phyloP scores from a whole-genome alignment of 371 early-diverging fungal genomes.

The Fennellomyces sp. region DNA sequence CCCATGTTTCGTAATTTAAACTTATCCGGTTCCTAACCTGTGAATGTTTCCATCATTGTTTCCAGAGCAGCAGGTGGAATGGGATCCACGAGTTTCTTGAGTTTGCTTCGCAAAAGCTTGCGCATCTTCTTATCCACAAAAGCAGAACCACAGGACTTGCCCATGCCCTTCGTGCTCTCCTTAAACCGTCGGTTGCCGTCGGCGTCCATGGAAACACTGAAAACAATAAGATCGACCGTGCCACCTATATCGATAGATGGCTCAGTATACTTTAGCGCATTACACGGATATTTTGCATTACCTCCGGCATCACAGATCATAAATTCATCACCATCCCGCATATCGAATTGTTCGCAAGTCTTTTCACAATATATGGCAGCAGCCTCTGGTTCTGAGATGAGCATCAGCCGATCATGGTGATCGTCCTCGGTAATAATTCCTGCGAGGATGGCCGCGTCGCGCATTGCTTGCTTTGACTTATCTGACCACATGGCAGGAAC shows the following conservation, averaged over 20 bases:
- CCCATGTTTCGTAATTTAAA: no score
- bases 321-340: slow-evolving; percentile 60
- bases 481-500: slow-evolving; percentile 70
- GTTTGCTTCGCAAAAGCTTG: slow-evolving; percentile 50
- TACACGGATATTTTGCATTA: no score
- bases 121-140: slow-evolving; percentile 59
- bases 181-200: slow-evolving; percentile 41
- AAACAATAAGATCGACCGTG: slow-evolving; percentile 63
- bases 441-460: slow-evolving; percentile 56
- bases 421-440: slow-evolving; percentile 51
- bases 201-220: slow-evolving; percentile 36
- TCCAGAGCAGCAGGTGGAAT: slow-evolving; percentile 44
- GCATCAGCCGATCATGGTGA: slow-evolving; percentile 54
- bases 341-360: slow-evolving; percentile 58
- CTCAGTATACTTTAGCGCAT: no score
- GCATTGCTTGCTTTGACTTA: slow-evolving; percentile 62
- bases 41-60: slow-evolving; percentile 53
- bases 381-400: slow-evolving; percentile 66
- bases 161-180: slow-evolving; percentile 58
- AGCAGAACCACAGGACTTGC: slow-evolving; percentile 60
- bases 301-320: slow-evolving; percentile 68
- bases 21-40: no score
- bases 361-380: slow-evolving; percentile 66
- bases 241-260: slow-evolving; percentile 55
- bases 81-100: slow-evolving; percentile 33